Base-by-base conservation (phyloP, 805 yeast species). In the Metschnikowia vanudenii region DNA sequence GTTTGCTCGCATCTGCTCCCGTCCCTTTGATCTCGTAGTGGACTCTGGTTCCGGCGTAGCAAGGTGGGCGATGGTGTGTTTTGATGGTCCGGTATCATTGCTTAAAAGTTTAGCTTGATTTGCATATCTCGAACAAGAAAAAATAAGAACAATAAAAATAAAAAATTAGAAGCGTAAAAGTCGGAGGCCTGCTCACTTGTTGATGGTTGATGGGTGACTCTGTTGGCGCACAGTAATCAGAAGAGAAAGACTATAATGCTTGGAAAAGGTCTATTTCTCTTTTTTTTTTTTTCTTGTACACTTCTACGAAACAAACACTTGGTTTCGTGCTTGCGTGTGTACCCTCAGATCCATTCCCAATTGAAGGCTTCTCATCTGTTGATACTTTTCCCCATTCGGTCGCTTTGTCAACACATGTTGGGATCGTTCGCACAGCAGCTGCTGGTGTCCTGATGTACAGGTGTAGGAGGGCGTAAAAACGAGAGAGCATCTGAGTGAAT, bases 341-440 rank as follows among this genome's bases (percentile, higher is more conserved):
- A 18, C 16, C 38, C 38, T 20, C 29, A 22, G 28, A 36, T 14
- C 14, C 24, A n/a, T 19, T n/a, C 16, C 24, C 10, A 4, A 2
- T 19, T 13, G 26, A 39, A 30, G 11, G 33, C 41, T 22, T 28
- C 40, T 39, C 39, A 38, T 39, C 29, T 44, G 34, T 29, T 34
- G 39, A 34, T 32, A 29, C 22, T 7, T 26, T 39, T 13, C 47
- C 47, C 31, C 13, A 39, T 44, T 22, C 20, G 47, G 47, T 12
- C 36, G 18, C 19, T 39, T 44, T 44, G 47, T 44, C 43, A 44
- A 44, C 43, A 44, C 17, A n/a, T 2, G 14, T 8, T 26, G 28
- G 10, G 28, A 26, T 10, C 12, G 28, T 26, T 26, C 28, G 28
- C 28, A 12, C 28, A 26, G 28, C 28, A 8, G 28, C 5, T 7